Evolutionary conservation across 192 early-diverging fungal species (phyloP).

Genomic region (Rhizophagus clarus): DNA sequence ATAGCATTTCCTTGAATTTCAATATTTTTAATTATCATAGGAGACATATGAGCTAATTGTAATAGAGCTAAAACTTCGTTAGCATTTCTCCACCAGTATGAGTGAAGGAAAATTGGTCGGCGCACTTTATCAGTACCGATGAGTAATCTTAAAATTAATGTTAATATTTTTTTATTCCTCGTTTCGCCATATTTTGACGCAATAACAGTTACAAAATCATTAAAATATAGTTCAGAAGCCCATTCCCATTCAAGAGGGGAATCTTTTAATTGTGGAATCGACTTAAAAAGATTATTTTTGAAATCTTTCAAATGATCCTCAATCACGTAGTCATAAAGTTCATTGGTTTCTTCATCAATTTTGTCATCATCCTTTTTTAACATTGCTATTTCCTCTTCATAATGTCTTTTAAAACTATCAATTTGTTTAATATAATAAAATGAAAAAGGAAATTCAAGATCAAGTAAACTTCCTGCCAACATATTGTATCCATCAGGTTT

Average conservation of each 20-base stretch:
- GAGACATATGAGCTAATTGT: too few species aligned
- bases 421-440: too few species aligned
- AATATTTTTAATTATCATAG: too few species aligned
- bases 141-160: background rate
- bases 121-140: background rate
- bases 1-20: too few species aligned
- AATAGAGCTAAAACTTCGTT: too few species aligned
- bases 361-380: conserved; percentile 11
- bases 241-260: background rate
- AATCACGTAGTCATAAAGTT: background rate
- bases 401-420: conserved; percentile 3
- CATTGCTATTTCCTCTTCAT: background rate
- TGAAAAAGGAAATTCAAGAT: too few species aligned
- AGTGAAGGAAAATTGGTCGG: conserved; percentile 13
- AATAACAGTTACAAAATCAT: conserved; percentile 20
- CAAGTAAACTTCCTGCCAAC: too few species aligned
- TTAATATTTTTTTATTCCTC: background rate
- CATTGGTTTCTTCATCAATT: conserved; percentile 16
- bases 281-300: background rate
- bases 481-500: too few species aligned
- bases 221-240: conserved; percentile 22
- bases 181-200: background rate
- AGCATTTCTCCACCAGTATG: conserved; percentile 27
- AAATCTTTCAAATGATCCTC: background rate
- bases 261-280: background rate